phyloP scores from a whole-genome alignment of 78 protist species.

The Dictyostelium citrinum region DNA sequence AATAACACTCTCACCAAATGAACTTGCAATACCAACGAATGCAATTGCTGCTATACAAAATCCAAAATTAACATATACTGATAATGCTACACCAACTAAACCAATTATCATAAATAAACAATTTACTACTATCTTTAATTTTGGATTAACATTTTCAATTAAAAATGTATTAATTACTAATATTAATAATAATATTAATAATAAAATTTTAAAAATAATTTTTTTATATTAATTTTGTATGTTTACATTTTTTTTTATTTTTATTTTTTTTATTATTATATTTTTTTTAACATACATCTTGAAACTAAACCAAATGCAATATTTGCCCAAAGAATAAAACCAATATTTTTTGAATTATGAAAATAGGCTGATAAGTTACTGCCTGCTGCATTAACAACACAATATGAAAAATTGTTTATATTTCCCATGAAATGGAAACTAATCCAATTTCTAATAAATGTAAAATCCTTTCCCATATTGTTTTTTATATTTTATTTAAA shows the following conservation, averaged over 20 bases:
- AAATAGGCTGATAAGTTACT: background rate
- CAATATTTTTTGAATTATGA: conserved; percentile 21
- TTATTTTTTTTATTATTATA: too few relatives aligned
- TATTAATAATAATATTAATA: too few relatives aligned
- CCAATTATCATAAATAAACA: conserved; percentile 48
- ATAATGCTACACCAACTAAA: conserved; percentile 48
- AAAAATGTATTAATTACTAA: conserved; percentile 58
- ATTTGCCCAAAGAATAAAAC: conserved; percentile 53
- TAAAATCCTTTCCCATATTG: background rate
- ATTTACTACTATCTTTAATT: conserved; percentile 19
- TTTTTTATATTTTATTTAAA: background rate
- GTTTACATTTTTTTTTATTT: background rate
- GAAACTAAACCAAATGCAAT: conserved; percentile 75
- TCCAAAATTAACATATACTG: conserved; percentile 49
- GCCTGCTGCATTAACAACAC: conserved; percentile 70
- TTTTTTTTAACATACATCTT: conserved; percentile 23
- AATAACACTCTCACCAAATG: conserved; percentile 83
- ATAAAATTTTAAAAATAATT: background rate
- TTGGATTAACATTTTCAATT: conserved; percentile 33
- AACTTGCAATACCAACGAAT: conserved; percentile 60
- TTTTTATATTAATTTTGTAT: background rate
- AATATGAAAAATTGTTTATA: conserved; percentile 75
- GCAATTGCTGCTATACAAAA: conserved; percentile 62
- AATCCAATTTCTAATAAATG: conserved; percentile 65
- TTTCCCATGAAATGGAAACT: conserved; percentile 78